Base-by-base conservation (phyloP, 305 asterid species). In the Galium porrigens region DNA sequence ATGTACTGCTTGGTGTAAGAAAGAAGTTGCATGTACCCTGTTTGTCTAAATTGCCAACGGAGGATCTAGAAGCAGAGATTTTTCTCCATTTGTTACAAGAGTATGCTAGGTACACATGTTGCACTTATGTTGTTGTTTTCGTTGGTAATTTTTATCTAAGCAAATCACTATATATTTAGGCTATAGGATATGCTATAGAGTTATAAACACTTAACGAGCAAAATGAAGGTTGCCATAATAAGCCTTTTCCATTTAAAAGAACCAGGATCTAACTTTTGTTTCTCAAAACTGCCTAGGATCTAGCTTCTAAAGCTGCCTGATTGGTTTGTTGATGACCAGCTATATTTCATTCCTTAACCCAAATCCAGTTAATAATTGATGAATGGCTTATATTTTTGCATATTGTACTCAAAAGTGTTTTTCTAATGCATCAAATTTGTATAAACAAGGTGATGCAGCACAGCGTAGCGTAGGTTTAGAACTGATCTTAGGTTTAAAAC, bases 11-110 rank as follows among this genome's bases (percentile, higher is more conserved):
- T 77, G 94, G 77, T 76, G 82, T 94, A 63, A 80, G 92, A 78
- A 86, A 85, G 72, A 84, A 78, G 64, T 72, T 89, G 62, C 84
- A 78, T 30, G 65, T 94, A 71, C 91, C 77, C 56, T 94, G 99
- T 77, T 94, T 97, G 34, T 69, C 90, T 69, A 89, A 89, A 75
- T 72, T 94, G 75, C 76, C 94, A 14, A 77, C 90, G 5, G 94
- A 84, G 84, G 96, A 81, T 76, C 82, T 92, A 58, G 99, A 92
- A 75, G 83, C 78, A 5, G 99, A 92, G 90, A 87, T 89, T 64
- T 92, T 84, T 78, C 96, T 92, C 74, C 92, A 87, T 80, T 85
- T 92, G 77, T 73, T 87, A 77, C 92, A 84, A 61, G 94, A 94
- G 72, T 84, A 82, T 69, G 78, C 99, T 22, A 86, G 95, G 98